Percentiles rank a stretch among this genome's conserved stretches.
These are phyloP conservation scores for Adansonia madagascariensis DNA, from an alignment of 441 rosid genomes.

Conservation along the genomic window DNA sequence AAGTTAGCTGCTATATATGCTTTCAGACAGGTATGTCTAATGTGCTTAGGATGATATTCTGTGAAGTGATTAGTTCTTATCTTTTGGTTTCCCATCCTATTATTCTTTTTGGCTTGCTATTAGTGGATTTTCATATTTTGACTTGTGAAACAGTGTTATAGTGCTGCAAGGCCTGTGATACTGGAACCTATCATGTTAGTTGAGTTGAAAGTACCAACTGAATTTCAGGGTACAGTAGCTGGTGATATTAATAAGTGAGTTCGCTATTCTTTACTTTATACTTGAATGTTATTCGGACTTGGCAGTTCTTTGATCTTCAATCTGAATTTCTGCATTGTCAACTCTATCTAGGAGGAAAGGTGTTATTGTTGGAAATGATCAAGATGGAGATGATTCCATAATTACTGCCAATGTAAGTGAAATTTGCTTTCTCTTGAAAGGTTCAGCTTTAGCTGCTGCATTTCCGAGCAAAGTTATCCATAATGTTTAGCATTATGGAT, in stretches of 20 bases:
- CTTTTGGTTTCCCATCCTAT: conserved; percentile 6
- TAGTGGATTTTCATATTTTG: background rate
- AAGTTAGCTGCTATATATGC: conserved; percentile 96
- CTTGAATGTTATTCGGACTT: conserved; percentile 6
- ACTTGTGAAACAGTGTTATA: conserved; percentile 58
- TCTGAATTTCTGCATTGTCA: conserved; percentile 5
- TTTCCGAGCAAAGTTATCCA: background rate
- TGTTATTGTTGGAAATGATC: conserved; percentile 90
- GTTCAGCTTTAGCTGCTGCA: background rate
- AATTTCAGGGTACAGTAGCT: conserved; percentile 92
- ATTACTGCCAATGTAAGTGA: conserved; percentile 73
- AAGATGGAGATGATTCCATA: conserved; percentile 95
- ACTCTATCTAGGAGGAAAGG: conserved; percentile 82
- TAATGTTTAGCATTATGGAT: background rate
- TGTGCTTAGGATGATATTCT: background rate
- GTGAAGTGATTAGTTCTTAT: background rate
- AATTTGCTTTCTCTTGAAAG: conserved; percentile 16
- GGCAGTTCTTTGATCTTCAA: conserved; percentile 17
- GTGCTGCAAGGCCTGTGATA: conserved; percentile 85
- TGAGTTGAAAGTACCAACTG: conserved; percentile 92
- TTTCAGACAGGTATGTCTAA: conserved; percentile 69
- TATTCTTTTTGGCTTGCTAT: background rate
- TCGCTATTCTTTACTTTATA: conserved; percentile 14
- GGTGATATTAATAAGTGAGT: conserved; percentile 96
- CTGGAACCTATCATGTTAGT: conserved; percentile 95